Conservation (phyloP, 140 eudicot species). For the Erigeron philadelphicus region DNA sequence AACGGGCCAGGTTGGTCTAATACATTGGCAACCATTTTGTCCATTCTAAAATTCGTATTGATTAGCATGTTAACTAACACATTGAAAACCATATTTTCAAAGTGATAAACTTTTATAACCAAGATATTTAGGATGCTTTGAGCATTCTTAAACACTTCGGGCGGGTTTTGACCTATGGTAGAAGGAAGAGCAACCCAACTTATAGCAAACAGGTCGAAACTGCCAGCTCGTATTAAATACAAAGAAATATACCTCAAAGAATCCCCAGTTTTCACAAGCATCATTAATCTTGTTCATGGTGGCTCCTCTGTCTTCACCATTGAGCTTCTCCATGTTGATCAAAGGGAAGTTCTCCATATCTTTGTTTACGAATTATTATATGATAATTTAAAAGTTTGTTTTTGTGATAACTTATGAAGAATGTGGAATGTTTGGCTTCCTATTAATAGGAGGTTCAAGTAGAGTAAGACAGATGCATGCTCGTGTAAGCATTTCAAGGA, state of each 20-base stretch:
- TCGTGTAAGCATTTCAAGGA: constrained; percentile 9
- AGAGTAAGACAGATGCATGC: constrained; percentile 12
- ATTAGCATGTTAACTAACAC: not conserved
- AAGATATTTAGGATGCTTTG: not conserved
- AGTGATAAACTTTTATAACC: not conserved
- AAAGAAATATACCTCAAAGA: constrained; percentile 47
- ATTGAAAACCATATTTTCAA: not conserved
- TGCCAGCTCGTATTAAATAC: not conserved
- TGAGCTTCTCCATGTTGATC: constrained; percentile 48
- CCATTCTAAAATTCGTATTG: too few relatives aligned
- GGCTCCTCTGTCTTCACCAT: constrained; percentile 49
- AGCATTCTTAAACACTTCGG: not conserved
- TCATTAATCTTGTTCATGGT: constrained; percentile 41
- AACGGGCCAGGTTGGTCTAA: too few relatives aligned
- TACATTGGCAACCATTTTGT: too few relatives aligned
- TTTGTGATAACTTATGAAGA: constrained; percentile 18
- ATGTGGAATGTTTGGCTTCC: constrained; percentile 21
- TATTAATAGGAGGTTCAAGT: constrained; percentile 22
- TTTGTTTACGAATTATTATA: not conserved
- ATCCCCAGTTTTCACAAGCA: constrained; percentile 67
- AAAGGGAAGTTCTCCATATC: constrained; percentile 52
- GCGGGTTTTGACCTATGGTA: not conserved
- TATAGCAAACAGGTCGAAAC: not conserved
- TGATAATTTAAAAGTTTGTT: constrained; percentile 16
- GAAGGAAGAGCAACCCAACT: not conserved